Evolutionary conservation across 2,329 filamentous ascomycete species (phyloP), one percentile per base, ranked within the genome.

Genomic region (Neurospora crassa): DNA sequence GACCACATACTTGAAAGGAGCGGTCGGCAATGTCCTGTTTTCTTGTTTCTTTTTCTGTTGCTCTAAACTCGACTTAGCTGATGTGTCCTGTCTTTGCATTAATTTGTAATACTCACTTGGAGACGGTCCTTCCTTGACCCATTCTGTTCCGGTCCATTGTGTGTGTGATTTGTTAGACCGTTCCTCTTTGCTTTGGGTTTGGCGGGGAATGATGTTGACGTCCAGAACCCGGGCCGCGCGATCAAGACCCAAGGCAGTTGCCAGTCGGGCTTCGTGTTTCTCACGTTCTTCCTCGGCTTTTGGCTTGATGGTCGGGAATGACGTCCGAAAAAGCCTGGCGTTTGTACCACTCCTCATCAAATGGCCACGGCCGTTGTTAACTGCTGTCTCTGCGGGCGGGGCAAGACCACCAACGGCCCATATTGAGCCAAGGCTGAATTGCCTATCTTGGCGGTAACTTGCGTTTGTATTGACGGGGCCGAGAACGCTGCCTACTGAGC

Each of bases 171-270:
- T 70, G 67, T 40, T 74, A 67, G 71, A 72, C 5, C 63, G 59
- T 63, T 73, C 75, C 40, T 45, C 70, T 67, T 24, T 40, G 29
- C 53, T 69, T 34, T 68, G 45, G 16, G 75, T 70, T 77, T 78
- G 68, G 18, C 70, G 53, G 5, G 67, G n/a, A n/a, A 70, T 20
- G 18, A 74, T 34, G 41, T 80, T 80, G 74, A 88, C 89, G 53
- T 86, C 85, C 40, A 97, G 83, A 16, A 97, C 83, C 73, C 88
- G 88, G 37, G 86, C 84, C 40, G 87, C 84, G 67, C 88, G 89
- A 78, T 97, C 90, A 72, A 98, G 86, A n/a, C 92, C 87, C 69
- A 98, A 84, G 2, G 96, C 96, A 18, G 90, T 83, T 10, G 94
- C 94, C 70, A 99, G 82, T 40, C 93, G 89, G 53, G 87, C 87